Evolutionary conservation across 495 filamentous ascomycete species (phyloP).

Genomic region (Pyrenula aspistea): DNA sequence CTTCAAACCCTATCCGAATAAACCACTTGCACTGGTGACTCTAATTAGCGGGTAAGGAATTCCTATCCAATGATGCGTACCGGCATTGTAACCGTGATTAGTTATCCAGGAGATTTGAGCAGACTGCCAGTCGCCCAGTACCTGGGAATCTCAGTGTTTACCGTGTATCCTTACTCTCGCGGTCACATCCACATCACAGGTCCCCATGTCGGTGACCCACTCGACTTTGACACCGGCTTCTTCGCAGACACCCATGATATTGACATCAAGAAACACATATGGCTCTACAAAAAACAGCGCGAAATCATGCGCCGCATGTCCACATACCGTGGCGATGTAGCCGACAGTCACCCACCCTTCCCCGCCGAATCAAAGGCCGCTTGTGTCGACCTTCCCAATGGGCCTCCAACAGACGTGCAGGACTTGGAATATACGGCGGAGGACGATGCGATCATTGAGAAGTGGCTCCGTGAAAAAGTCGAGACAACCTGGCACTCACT

Average conservation of each 20-base stretch:
- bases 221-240: constrained; percentile 19
- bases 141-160: constrained; percentile 21
- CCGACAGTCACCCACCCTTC: constrained; percentile 38
- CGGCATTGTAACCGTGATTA: constrained; percentile 1
- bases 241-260: constrained; percentile 29
- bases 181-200: constrained; percentile 43
- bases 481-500: constrained; percentile 38
- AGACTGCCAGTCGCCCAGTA: constrained; percentile 22
- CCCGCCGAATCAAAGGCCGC: constrained; percentile 28
- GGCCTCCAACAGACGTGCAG: constrained; percentile 8
- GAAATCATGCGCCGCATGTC: constrained; percentile 43
- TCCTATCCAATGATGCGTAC: not conserved
- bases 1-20: constrained; percentile 23
- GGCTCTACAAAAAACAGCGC: constrained; percentile 38
- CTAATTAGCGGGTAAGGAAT: constrained; percentile 8
- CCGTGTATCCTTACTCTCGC: constrained; percentile 41
- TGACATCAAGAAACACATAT: constrained; percentile 14
- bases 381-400: constrained; percentile 4
- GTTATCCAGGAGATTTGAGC: constrained; percentile 20
- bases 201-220: constrained; percentile 9
- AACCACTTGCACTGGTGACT: constrained; percentile 24
- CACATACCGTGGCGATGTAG: constrained; percentile 40
- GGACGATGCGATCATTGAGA: constrained; percentile 39
- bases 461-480: constrained; percentile 30
- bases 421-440: constrained; percentile 34